Conservation (phyloP, 2,329 filamentous ascomycete genomes). For the Pseudovirgaria hyperparasitica region DNA sequence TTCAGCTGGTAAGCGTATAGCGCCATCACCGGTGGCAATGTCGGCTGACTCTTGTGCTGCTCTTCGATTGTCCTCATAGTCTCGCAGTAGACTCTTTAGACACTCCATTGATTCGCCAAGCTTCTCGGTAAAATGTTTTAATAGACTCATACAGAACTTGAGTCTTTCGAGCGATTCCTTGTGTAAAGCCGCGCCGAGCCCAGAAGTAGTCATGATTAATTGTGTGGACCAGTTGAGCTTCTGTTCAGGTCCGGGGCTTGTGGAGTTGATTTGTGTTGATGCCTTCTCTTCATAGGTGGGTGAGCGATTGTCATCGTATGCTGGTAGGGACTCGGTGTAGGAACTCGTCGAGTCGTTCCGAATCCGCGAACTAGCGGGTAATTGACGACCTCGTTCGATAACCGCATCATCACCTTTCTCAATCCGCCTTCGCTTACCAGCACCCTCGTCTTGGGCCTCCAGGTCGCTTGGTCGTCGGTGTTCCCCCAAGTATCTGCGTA, state of each 20-base stretch:
- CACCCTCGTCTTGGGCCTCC: conserved; percentile 26
- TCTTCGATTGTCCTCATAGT: conserved; percentile 52
- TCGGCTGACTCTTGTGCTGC: conserved; percentile 14
- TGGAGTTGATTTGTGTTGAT: conserved; percentile 16
- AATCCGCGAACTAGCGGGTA: conserved; percentile 9
- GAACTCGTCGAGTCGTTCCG: conserved; percentile 51
- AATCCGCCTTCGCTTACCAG: conserved; percentile 32
- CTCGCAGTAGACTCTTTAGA: conserved; percentile 62
- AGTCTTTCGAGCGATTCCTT: conserved; percentile 75
- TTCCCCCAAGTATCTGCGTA: conserved; percentile 68
- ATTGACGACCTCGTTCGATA: conserved; percentile 30
- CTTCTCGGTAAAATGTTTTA: conserved; percentile 71
- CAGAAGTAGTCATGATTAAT: conserved; percentile 80
- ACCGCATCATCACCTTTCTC: conserved; percentile 23
- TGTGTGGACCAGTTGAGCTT: conserved; percentile 61
- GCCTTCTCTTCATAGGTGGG: conserved; percentile 58
- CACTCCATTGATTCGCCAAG: conserved; percentile 63
- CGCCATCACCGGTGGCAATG: conserved; percentile 10
- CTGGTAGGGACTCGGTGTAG: conserved; percentile 63
- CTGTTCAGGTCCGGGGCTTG: conserved; percentile 15
- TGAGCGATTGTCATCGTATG: conserved; percentile 68
- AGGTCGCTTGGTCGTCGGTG: conserved; percentile 40
- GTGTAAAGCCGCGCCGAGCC: conserved; percentile 81
- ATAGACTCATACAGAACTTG: conserved; percentile 69
- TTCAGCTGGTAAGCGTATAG: conserved; percentile 8